Conservation (phyloP, 805 yeast species). For the Wickerhamomyces hampshirensis region DNA sequence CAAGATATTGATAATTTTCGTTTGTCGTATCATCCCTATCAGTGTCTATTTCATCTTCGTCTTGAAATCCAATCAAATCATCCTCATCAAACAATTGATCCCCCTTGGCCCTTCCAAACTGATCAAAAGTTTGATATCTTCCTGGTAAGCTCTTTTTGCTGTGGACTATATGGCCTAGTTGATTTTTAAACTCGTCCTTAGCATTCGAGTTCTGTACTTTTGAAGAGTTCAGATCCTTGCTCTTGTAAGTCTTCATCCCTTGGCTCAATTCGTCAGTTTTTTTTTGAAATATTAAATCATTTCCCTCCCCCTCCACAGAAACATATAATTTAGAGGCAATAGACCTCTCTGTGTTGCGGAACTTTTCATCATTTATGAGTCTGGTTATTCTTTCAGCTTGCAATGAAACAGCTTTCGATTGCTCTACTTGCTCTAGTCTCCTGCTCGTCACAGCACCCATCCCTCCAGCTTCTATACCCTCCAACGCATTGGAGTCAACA, state of each 20-base stretch:
- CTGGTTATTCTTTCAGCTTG: slow-evolving; percentile 5
- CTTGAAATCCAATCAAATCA: slow-evolving; percentile 14
- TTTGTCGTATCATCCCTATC: slow-evolving; percentile 7
- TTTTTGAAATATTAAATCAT: slow-evolving; percentile 4
- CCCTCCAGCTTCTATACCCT: neutral
- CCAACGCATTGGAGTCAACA: too few relatives aligned
- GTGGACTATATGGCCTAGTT: slow-evolving; percentile 6
- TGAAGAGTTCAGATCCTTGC: slow-evolving; percentile 10
- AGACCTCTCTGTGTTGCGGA: slow-evolving; percentile 4
- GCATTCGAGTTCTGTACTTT: slow-evolving; percentile 15
- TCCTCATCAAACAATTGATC: slow-evolving; percentile 1
- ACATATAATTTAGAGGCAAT: slow-evolving; percentile 8
- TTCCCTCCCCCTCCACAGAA: slow-evolving; percentile 1
- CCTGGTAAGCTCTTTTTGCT: slow-evolving; percentile 9
- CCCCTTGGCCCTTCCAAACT: neutral
- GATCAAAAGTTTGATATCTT: slow-evolving; percentile 1
- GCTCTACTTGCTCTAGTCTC: slow-evolving; percentile 9
- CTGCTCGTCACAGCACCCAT: slow-evolving; percentile 3
- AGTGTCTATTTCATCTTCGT: slow-evolving; percentile 13
- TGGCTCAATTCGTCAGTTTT: slow-evolving; percentile 5
- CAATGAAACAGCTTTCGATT: slow-evolving; percentile 3
- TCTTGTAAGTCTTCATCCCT: slow-evolving; percentile 7
- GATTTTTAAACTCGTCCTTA: slow-evolving; percentile 12
- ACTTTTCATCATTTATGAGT: slow-evolving; percentile 6
- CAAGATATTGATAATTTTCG: slow-evolving; percentile 2